A percentile compares a stretch with the other conserved stretches of the same genome.
These are phyloP conservation scores for Gonium pectorale DNA, from an alignment of 139 green algal genomes.

Conservation along the genomic window DNA sequence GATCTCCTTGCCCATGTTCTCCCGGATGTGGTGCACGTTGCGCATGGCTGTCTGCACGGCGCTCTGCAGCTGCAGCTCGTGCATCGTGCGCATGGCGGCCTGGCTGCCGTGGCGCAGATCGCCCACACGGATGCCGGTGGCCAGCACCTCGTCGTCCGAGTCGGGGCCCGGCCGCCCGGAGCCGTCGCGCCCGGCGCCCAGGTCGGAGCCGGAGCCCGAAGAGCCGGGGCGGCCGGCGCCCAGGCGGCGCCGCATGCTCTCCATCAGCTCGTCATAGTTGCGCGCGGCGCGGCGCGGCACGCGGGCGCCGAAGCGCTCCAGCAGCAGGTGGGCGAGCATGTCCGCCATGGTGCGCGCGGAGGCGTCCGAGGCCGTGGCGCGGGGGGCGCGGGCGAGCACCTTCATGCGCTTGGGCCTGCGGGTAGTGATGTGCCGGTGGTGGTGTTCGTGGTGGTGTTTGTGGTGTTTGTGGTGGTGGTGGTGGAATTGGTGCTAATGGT, in stretches of 20 bases:
- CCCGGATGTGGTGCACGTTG: constrained; percentile 37
- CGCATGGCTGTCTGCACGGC: constrained; percentile 43
- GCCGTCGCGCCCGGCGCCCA: neutral
- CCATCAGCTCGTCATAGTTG: constrained; percentile 27
- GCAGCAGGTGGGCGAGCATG: neutral
- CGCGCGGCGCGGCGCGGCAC: constrained; percentile 17
- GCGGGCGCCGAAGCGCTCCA: constrained; percentile 28
- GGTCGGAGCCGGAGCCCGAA: neutral
- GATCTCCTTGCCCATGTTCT: constrained; percentile 41
- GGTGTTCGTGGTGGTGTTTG: no score
- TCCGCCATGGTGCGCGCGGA: constrained; percentile 22
- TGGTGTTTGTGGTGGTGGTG: no score
- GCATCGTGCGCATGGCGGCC: neutral
- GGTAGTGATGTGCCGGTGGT: no score
- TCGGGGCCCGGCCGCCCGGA: neutral
- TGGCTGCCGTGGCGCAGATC: constrained; percentile 20
- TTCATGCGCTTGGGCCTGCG: constrained; percentile 10
- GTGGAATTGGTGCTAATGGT: no score
- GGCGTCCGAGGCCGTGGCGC: neutral
- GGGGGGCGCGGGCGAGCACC: neutral
- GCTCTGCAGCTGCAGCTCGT: constrained; percentile 45
- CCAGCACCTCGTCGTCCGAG: constrained; percentile 36
- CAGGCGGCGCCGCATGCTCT: constrained; percentile 21
- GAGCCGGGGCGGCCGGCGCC: neutral
- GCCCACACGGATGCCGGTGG: constrained; percentile 36